Base-by-base conservation (phyloP, 202 grass and related monocot species). In the Dendrocalamus latiflorus region DNA sequence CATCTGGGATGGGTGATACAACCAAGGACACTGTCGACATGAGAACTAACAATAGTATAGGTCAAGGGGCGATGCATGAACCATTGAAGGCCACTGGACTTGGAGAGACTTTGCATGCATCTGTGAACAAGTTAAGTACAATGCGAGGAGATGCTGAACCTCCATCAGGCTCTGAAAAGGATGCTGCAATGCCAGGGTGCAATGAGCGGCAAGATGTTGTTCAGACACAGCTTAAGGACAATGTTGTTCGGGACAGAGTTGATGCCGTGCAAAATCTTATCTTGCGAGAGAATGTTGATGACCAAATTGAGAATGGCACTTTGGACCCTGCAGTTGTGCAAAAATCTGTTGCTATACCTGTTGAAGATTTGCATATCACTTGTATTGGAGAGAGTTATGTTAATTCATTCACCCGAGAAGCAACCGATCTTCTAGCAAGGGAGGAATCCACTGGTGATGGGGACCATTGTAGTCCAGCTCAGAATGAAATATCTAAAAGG, bases 131-230 rank as follows among this genome's bases (percentile, higher is more conserved):
- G n/a, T n/a, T n/a, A n/a, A n/a, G n/a, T n/a, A n/a, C 30, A 76
- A n/a, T 30, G 42, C 6, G 3, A 48, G 53, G 8, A 61, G 16
- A 81, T 70, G 53, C 43, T 68, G 33, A 57, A 62, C 69, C 18
- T 86, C 48, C 59, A 33, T 37, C 59, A 10, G 61, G 22, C 34
- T 81, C 61, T 68, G 85, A 87, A 69, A 63, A 60, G n/a, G 70
- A 76, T 28, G 13, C 16, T 81, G 50, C 62, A 68, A 7, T 68
- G 42, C 39, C 62, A 69, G 61, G 41, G 39, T 25, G 4, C 30
- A 24, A 36, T 60, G 42, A 69, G 25, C 65, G 34, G 21, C 44
- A 72, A 55, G 17, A 33, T 62, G 47, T 7, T 55, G 57, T 79
- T 72, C 44, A 43, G 55, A 28, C 66, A 70, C 15, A 39, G 11